Percentiles rank a stretch among this genome's conserved stretches.
Evolutionary conservation across 345 rosid genomes (phyloP).

Genomic region (Acer negundo): DNA sequence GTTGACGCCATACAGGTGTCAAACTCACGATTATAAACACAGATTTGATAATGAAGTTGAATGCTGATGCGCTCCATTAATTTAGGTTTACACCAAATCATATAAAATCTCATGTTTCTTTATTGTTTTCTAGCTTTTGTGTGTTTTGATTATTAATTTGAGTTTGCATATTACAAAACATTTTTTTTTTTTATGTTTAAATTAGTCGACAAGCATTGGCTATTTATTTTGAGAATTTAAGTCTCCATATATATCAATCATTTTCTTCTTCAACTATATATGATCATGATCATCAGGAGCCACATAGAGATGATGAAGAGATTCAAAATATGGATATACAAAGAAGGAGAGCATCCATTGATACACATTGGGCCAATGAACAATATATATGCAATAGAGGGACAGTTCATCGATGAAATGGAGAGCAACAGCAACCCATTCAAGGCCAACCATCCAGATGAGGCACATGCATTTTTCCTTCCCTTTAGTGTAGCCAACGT

Average conservation of each 20-base stretch:
- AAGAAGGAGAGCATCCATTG: constrained; percentile 50
- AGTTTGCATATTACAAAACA: no score
- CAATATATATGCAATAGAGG: constrained; percentile 48
- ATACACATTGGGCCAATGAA: constrained; percentile 46
- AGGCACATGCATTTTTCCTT: constrained; percentile 50
- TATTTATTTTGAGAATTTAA: no score
- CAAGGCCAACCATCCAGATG: constrained; percentile 38
- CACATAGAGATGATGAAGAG: constrained; percentile 55
- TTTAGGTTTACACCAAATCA: no score
- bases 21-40: no score
- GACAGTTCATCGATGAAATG: constrained; percentile 57
- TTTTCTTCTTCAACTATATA: background rate
- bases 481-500: constrained; percentile 45
- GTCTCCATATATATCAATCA: no score
- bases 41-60: no score
- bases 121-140: no score
- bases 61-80: no score
- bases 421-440: constrained; percentile 34
- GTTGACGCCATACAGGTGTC: no score
- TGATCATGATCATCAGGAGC: constrained; percentile 34
- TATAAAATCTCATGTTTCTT: no score
- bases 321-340: constrained; percentile 55
- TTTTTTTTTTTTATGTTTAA: no score
- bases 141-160: background rate
- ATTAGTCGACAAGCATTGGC: no score